Evolutionary conservation across 495 filamentous ascomycete genomes (phyloP), one percentile per base, ranked within the genome.

Genomic region (Copromyces sp.): DNA sequence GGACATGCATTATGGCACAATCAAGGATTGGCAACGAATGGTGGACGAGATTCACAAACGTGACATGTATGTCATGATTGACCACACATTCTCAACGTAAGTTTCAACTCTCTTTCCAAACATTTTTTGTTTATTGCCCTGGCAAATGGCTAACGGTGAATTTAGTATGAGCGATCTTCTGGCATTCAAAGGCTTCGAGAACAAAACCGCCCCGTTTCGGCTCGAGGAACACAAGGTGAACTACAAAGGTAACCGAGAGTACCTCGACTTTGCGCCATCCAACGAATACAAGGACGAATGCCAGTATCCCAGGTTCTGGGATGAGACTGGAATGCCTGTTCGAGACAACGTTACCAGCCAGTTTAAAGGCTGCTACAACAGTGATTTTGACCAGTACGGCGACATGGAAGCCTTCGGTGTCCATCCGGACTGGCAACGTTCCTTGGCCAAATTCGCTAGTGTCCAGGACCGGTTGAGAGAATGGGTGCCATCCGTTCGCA

Each of bases 391-490:
- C 69, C 84, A 90, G 78, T 91, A 90, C 69, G 90, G 90, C 42
- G 89, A 91, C 74, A 87, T 86, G 37, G 89, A 89, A 77, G 87
- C 90, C 12, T 91, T 91, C 69, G 90, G 90, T 71, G 87, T 88
- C 29, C 91, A 84, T 69, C 90, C 90, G 9, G 89, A 91, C 72
- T 92, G 87, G 84, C 82, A 90, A 73, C 77, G 78, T 17, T 85
- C 91, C 74, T 81, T 93, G 40, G 86, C 90, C 8, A 92, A 92
- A 73, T 92, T 92, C 78, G 89, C 89, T 44, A 90, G 85, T 42
- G 91, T 92, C 2, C 91, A 93, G 78, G 90, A 93, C 77, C 88
- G 91, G 72, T 82, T 93, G n/a, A 85, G 91, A 38, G 90, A 92
- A 79, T 93, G 90, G 90, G 77, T 84, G 32, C 88, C 89, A 0